Base-by-base conservation (phyloP, 768 basidiomycete genomes). In the Pleurotus platypus region DNA sequence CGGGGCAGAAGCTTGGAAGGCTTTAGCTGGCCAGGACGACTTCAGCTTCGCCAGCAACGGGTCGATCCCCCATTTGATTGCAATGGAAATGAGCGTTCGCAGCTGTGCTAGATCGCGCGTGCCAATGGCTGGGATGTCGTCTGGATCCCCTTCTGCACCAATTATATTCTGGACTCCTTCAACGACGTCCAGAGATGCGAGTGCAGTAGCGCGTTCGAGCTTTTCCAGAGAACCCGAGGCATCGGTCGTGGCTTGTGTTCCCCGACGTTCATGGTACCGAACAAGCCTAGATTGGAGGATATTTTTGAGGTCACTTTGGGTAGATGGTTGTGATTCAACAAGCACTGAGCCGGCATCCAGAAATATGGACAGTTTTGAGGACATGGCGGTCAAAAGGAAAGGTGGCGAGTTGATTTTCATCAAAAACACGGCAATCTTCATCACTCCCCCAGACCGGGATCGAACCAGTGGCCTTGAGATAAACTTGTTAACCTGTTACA, bases 11-110 rank as follows among this genome's bases (percentile, higher is more conserved):
- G 40, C 51, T 35, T 61, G 51, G 9, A 60, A 45, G 5, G 67
- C 56, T 38, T 67, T 70, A 46, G 62, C 61, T 15, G 74, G 72
- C 80, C 76, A 80, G 39, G 70, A 65, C 49, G 68, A 66, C 22
- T 65, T 63, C n/a, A 84, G 69, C 49, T 72, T 74, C 11, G 67
- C 60, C 39, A 88, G 72, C 3, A 86, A 64, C 2, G 81, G 81
- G 12, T 85, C 79, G 2, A 83, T 67, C 5, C 82, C 87, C 90
- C 90, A 90, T 61, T 83, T 85, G 65, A 92, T 89, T 24, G 80
- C 67, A 58, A 92, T 78, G 12, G 87, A 81, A 13, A 89, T 66
- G 27, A 92, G 74, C 0, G 84, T 86, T 20, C 85, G 79, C 1
- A 92, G 66, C 58, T 82, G 71, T 4, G 75, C 70, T 27, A 91